phyloP scores from a whole-genome alignment of 345 rosid species.

The Hirschfeldia incana region DNA sequence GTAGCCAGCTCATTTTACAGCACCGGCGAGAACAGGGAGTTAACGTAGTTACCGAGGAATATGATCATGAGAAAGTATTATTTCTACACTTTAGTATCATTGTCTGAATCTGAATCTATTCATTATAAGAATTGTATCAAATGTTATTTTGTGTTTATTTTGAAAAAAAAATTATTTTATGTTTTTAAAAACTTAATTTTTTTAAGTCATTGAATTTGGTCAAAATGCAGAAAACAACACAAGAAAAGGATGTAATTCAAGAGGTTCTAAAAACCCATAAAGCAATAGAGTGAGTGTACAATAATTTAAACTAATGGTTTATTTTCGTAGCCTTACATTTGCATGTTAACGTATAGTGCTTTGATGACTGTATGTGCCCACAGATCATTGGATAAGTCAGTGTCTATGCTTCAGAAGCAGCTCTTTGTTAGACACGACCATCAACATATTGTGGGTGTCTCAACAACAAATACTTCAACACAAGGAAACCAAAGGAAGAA shows the following conservation, averaged over 20 bases:
- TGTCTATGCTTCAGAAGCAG: slow-evolving; percentile 79
- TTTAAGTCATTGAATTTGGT: background rate
- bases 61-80: slow-evolving; percentile 55
- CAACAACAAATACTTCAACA: slow-evolving; percentile 35
- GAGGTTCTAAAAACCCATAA: slow-evolving; percentile 75
- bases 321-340: background rate
- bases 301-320: background rate
- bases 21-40: slow-evolving; percentile 61
- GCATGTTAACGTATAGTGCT: background rate
- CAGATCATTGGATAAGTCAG: slow-evolving; percentile 78
- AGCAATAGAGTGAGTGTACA: slow-evolving; percentile 79
- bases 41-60: slow-evolving; percentile 54
- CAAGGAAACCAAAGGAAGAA: slow-evolving; percentile 51
- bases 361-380: background rate
- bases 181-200: background rate
- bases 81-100: background rate
- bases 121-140: background rate
- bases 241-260: slow-evolving; percentile 51
- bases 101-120: background rate
- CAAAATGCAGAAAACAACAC: slow-evolving; percentile 29
- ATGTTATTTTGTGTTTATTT: background rate
- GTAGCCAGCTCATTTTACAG: slow-evolving; percentile 52
- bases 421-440: slow-evolving; percentile 58
- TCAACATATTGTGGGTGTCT: slow-evolving; percentile 45
- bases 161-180: too few species aligned